These are phyloP conservation scores for Gyrodon lividus DNA, from an alignment of 768 basidiomycete species.

Conservation along the genomic window DNA sequence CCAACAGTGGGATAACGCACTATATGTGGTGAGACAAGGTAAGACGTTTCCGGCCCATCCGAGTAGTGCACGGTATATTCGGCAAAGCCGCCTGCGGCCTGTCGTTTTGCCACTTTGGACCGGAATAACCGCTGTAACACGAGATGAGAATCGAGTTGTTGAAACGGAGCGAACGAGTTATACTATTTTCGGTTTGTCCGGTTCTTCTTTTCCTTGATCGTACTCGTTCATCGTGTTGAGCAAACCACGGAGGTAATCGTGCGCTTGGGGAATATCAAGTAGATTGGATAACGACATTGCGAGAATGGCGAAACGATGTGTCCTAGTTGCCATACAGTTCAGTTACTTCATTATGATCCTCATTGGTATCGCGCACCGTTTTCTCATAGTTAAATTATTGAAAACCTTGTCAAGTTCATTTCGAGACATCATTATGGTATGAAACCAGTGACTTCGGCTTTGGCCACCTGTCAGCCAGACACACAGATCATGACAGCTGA, in stretches of 20 bases:
- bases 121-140: constrained; percentile 54
- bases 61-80: constrained; percentile 62
- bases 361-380: constrained; percentile 49
- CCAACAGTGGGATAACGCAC: constrained; percentile 41
- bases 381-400: constrained; percentile 73
- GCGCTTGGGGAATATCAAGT: constrained; percentile 77
- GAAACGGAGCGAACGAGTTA: constrained; percentile 6
- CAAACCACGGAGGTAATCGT: constrained; percentile 76
- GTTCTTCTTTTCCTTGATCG: constrained; percentile 61
- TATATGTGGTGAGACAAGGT: constrained; percentile 71
- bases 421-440: constrained; percentile 78
- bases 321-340: constrained; percentile 44
- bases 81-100: constrained; percentile 46
- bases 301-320: constrained; percentile 78
- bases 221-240: constrained; percentile 72
- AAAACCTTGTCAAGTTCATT: constrained; percentile 74
- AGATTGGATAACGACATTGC: constrained; percentile 84
- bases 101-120: constrained; percentile 55
- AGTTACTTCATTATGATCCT: background rate
- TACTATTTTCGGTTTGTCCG: constrained; percentile 69
- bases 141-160: constrained; percentile 9
- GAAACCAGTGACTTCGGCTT: constrained; percentile 85
- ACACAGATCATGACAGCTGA: background rate
- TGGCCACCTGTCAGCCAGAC: constrained; percentile 1
- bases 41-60: constrained; percentile 63